Conservation (phyloP, 305 asterid species). For the Coffea humblotiana region DNA sequence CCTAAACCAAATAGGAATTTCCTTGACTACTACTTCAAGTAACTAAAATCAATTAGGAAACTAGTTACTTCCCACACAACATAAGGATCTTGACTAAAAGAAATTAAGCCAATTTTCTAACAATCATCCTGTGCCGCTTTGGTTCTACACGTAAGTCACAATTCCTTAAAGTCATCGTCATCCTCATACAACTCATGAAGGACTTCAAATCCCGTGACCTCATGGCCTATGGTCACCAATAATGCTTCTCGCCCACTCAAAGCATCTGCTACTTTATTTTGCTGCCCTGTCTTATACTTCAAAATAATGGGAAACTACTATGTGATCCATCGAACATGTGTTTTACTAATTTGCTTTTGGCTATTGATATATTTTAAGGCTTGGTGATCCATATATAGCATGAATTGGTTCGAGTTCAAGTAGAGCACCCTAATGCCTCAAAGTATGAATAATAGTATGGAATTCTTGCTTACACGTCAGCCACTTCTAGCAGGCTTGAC, state of each 20-base stretch:
- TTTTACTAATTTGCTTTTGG: too few species aligned
- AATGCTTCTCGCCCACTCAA: not conserved
- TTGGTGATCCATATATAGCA: not conserved
- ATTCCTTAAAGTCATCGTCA: too few species aligned
- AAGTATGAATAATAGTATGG: not conserved
- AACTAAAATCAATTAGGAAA: too few species aligned
- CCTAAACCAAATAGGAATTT: too few species aligned
- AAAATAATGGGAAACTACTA: not conserved
- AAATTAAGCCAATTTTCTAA: too few species aligned
- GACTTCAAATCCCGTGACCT: not conserved
- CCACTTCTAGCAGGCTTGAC: not conserved
- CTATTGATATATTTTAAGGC: too few species aligned
- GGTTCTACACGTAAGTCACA: too few species aligned
- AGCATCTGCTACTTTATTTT: not conserved
- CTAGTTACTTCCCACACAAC: too few species aligned
- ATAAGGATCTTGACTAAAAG: too few species aligned
- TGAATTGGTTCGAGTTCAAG: not conserved
- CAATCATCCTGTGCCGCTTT: too few species aligned
- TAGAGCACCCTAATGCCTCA: not conserved
- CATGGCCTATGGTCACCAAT: not conserved
- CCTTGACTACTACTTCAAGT: too few species aligned
- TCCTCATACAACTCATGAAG: too few species aligned
- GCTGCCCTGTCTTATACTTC: not conserved
- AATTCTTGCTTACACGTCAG: not conserved
- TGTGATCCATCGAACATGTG: not conserved